A percentile compares a stretch with the other conserved stretches of the same genome.
These are phyloP conservation scores for Bipolaris oryzae DNA, from an alignment of 2,329 filamentous ascomycete species.

Conservation along the genomic window DNA sequence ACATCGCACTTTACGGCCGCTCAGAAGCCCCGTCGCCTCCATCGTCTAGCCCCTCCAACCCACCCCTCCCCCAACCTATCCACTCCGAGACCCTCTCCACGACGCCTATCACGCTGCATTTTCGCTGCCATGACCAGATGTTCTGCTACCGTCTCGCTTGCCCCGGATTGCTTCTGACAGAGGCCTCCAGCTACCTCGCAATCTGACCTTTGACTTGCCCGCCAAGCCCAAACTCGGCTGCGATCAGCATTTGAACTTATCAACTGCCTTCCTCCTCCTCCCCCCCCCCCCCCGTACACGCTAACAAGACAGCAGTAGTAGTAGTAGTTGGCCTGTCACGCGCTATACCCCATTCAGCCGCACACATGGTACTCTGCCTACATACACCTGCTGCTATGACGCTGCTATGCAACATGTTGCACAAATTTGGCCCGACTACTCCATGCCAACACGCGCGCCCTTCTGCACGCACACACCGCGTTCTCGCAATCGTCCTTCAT, in stretches of 20 bases:
- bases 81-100: not conserved
- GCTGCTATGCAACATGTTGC: conserved; percentile 7
- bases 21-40: not conserved
- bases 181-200: not conserved
- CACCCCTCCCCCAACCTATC: too few relatives aligned
- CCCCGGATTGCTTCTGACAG: conserved; percentile 15
- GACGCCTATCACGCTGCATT: conserved; percentile 3
- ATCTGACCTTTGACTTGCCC: conserved; percentile 6
- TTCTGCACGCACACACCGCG: conserved; percentile 5
- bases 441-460: not conserved
- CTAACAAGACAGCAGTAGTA: conserved; percentile 8
- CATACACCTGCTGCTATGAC: conserved; percentile 4
- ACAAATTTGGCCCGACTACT: conserved; percentile 1
- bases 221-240: conserved; percentile 1
- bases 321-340: conserved; percentile 1
- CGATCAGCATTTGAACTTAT: conserved; percentile 9
- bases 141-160: conserved; percentile 14
- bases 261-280: not conserved
- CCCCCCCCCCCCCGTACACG: not conserved
- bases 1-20: not conserved
- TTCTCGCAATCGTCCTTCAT: not conserved
- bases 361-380: not conserved
- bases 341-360: not conserved
- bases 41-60: not conserved
- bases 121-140: conserved; percentile 17